Evolutionary conservation across 371 early-diverging fungal species (phyloP).

Genomic region (Blakeslea trispora): DNA sequence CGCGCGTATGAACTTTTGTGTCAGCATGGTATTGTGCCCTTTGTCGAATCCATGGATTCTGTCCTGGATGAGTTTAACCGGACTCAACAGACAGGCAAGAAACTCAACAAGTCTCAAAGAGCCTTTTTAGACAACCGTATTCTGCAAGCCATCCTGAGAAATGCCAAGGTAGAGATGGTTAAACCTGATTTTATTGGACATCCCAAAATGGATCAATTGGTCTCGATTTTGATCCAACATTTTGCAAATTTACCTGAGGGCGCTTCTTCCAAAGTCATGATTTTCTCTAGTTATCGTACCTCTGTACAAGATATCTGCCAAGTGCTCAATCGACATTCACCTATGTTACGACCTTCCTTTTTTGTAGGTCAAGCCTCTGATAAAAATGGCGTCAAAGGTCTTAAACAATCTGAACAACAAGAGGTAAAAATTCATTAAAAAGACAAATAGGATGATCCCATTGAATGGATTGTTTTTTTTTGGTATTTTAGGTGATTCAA

Average conservation of each 20-base stretch:
- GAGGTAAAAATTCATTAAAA: no score
- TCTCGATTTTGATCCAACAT: slow-evolving; percentile 67
- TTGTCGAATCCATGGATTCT: slow-evolving; percentile 46
- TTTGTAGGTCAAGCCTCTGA: slow-evolving; percentile 86
- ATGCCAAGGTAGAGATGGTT: slow-evolving; percentile 3
- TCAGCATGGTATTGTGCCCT: slow-evolving; percentile 66
- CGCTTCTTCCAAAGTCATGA: slow-evolving; percentile 73
- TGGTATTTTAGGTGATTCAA: slow-evolving; percentile 28
- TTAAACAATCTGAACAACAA: slow-evolving; percentile 85
- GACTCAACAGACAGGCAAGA: background rate
- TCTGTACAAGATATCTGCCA: slow-evolving; percentile 86
- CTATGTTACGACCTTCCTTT: slow-evolving; percentile 66
- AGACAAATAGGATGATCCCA: no score
- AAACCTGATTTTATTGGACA: slow-evolving; percentile 69
- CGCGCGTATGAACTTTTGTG: slow-evolving; percentile 59
- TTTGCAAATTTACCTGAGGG: slow-evolving; percentile 36
- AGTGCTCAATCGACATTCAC: slow-evolving; percentile 62
- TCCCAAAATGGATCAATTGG: slow-evolving; percentile 80
- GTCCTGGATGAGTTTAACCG: slow-evolving; percentile 27
- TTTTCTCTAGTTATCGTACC: slow-evolving; percentile 87
- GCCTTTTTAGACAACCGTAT: slow-evolving; percentile 4
- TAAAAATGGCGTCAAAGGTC: slow-evolving; percentile 66
- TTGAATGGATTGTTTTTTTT: no score
- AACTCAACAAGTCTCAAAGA: background rate
- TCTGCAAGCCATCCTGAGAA: background rate